Percentiles rank a stretch among this genome's conserved stretches.
Conservation (phyloP, 2,329 filamentous ascomycete species). For the Coniochaeta hoffmannii region DNA sequence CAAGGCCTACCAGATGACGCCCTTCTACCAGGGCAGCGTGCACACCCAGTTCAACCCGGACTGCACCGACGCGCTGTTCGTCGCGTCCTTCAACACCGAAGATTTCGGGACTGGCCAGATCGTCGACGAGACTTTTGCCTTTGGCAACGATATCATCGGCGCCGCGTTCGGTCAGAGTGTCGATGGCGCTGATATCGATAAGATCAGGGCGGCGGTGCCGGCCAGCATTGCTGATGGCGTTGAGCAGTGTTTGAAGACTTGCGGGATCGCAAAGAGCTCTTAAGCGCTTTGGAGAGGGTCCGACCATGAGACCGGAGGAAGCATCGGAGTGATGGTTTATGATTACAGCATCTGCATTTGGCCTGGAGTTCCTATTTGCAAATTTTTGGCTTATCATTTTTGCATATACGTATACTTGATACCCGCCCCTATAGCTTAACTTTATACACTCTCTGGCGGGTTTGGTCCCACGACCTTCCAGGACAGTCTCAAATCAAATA, state of each 20-base stretch:
- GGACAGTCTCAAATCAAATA: neutral
- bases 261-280: neutral
- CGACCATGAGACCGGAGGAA: neutral
- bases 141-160: constrained; percentile 35
- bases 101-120: constrained; percentile 45
- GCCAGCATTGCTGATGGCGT: constrained; percentile 9
- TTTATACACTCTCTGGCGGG: neutral
- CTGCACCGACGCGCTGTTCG: constrained; percentile 41
- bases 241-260: constrained; percentile 11
- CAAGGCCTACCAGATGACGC: constrained; percentile 37
- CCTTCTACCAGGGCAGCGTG: constrained; percentile 46
- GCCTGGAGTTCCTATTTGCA: constrained; percentile 1
- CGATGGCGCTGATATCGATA: constrained; percentile 28
- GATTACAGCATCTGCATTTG: constrained; percentile 1
- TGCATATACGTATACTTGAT: neutral
- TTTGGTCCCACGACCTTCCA: neutral
- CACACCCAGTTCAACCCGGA: constrained; percentile 51
- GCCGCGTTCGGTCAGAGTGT: constrained; percentile 39
- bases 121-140: constrained; percentile 41
- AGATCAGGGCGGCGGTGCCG: constrained; percentile 9
- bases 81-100: constrained; percentile 41
- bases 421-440: neutral
- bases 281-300: neutral
- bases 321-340: neutral
- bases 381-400: neutral